These are phyloP conservation scores for Globisporangium okanoganense DNA, from an alignment of 352 stramenopile species.

Conservation along the genomic window DNA sequence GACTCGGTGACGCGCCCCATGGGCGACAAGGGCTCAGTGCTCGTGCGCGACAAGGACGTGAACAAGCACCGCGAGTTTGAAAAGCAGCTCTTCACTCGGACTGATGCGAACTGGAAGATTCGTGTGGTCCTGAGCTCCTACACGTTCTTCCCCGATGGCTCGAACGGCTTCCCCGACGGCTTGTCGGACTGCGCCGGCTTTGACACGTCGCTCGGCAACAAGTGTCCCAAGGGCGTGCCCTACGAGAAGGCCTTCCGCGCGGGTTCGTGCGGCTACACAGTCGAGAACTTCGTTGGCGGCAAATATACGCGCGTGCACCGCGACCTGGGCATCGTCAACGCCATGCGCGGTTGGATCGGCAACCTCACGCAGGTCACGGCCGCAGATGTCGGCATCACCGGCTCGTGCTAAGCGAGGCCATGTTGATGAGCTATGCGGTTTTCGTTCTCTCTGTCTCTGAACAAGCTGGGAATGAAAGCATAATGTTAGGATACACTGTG, in stretches of 20 bases:
- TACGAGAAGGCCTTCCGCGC: constrained; percentile 48
- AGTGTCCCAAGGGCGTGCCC: constrained; percentile 30
- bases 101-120: constrained; percentile 58
- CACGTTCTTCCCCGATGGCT: constrained; percentile 41
- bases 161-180: constrained; percentile 49
- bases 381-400: constrained; percentile 32
- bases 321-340: constrained; percentile 62
- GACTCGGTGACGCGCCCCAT: constrained; percentile 50
- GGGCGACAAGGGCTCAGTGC: constrained; percentile 41
- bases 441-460: not conserved
- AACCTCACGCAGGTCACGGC: constrained; percentile 24
- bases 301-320: constrained; percentile 65
- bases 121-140: constrained; percentile 68
- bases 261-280: constrained; percentile 53
- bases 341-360: constrained; percentile 54
- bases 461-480: not conserved
- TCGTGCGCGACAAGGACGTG: constrained; percentile 50
- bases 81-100: constrained; percentile 46
- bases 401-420: constrained; percentile 24
- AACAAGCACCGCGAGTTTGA: constrained; percentile 53
- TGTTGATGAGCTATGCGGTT: not conserved
- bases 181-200: constrained; percentile 35
- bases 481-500: too few relatives aligned
- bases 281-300: constrained; percentile 36
- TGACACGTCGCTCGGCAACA: constrained; percentile 28